Conservation (phyloP, 2,329 filamentous ascomycete genomes). For the Leptographium procerum region DNA sequence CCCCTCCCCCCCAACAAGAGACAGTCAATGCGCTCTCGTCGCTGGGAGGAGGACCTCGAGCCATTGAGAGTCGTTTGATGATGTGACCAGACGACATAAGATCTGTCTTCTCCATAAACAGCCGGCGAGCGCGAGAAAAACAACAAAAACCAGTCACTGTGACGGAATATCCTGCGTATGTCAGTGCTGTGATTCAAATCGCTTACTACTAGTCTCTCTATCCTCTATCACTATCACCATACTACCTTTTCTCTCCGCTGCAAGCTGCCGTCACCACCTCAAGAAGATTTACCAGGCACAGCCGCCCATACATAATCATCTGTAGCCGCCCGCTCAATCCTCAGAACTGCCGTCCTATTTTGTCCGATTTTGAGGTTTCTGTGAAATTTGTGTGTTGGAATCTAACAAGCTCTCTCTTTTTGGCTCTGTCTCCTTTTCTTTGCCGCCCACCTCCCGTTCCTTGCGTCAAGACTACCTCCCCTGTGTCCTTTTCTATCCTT, state of each 20-base stretch:
- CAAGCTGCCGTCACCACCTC: background rate
- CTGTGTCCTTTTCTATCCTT: background rate
- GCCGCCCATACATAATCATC: conserved; percentile 35
- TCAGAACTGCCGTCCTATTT: conserved; percentile 21
- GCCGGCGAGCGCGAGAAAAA: background rate
- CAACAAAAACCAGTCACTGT: background rate
- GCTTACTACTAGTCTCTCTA: conserved; percentile 1
- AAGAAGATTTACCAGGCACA: background rate
- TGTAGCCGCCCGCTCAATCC: conserved; percentile 30
- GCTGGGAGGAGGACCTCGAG: background rate
- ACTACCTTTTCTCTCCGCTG: background rate
- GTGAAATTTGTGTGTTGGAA: conserved; percentile 5
- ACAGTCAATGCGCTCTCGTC: background rate
- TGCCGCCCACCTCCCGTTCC: background rate
- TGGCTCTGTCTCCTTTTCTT: background rate
- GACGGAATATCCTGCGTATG: conserved; percentile 7
- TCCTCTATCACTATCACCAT: background rate
- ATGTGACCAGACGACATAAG: background rate
- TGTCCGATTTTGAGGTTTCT: conserved; percentile 32
- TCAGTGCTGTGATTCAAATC: conserved; percentile 11
- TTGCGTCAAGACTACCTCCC: background rate
- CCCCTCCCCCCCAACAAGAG: background rate
- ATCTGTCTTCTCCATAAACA: background rate
- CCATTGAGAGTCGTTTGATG: background rate
- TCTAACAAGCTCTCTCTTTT: conserved; percentile 16